Conservation (phyloP, 164 flowering plant species). For the Liquidambar formosana region DNA sequence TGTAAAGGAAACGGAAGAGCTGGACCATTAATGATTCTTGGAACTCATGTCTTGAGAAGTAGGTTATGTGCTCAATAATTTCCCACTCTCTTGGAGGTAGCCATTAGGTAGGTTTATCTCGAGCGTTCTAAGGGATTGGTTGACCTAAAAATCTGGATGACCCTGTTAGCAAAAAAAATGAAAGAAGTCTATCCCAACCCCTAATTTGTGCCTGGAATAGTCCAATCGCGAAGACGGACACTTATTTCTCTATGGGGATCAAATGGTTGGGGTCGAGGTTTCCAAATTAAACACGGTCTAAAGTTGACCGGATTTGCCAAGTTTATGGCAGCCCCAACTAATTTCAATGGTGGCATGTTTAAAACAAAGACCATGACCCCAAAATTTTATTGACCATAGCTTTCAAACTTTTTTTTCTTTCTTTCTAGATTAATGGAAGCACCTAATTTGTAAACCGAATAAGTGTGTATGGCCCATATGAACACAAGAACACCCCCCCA, state of each 20-base stretch:
- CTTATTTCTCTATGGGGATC: background rate
- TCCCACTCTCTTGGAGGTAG: no score
- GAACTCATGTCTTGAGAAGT: no score
- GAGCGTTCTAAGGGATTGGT: no score
- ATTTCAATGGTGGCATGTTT: background rate
- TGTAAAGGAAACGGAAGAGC: no score
- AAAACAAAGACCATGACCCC: constrained; percentile 9
- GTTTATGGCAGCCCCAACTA: background rate
- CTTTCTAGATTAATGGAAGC: background rate
- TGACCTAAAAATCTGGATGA: no score
- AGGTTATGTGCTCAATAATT: no score
- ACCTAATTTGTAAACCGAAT: constrained; percentile 24
- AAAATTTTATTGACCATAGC: constrained; percentile 1
- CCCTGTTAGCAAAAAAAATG: no score
- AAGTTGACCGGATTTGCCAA: background rate
- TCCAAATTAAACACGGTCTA: background rate
- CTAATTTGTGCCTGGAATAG: no score
- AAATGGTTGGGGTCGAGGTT: background rate
- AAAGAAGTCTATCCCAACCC: no score
- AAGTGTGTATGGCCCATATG: constrained; percentile 5
- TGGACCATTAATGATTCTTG: no score
- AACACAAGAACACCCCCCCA: background rate
- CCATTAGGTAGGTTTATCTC: no score
- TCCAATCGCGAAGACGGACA: no score
- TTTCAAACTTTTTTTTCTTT: background rate